Evolutionary conservation across 768 basidiomycete genomes (phyloP), one percentile per base, ranked within the genome.

Genomic region (Hygrophoropsis aurantiaca): DNA sequence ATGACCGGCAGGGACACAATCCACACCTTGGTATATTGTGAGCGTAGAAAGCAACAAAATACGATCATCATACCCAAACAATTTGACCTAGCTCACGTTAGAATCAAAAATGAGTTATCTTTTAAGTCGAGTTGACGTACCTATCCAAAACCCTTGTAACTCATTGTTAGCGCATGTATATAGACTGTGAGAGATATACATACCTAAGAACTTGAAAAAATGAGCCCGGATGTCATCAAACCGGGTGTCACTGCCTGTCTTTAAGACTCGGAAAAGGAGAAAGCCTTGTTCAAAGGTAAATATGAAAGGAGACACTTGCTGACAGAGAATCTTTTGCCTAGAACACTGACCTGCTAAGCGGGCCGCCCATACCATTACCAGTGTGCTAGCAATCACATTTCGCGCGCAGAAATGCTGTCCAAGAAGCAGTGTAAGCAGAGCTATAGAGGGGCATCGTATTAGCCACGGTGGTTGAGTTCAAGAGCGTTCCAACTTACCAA

Each of bases 351-450:
- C 77, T 35, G 78, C 79, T 15, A 85, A 73, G 26, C 84, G 65
- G 11, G 72, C 61, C 0, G 84, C 79, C 85, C 85, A 88, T 7
- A 82, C 49, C 80, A 87, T 84, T 20, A 82, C 75, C n/a, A 85
- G 60, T 11, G 82, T 68, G 41, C 72, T 77, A 11, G 72, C 74
- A 35, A 81, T 74, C 25, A 84, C 66, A 59, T 82, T 84, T 23
- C 84, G 70, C 7, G 79, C 71, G 65, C 80, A 71, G 57, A 75
- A 83, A 4, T 80, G 81, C 44, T 78, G 76, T n/a, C 82, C 82
- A 43, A 77, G 65, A 18, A 81, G 64, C n/a, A 85, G 65, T 0
- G 84, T 84, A 32, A 85, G 62, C 20, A 86, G 65, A 2, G 84
- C 83, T 81, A 45, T 11, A 32, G 26, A 21, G 6, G 13, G 13